Evolutionary conservation across 169 alveolate species (phyloP), one percentile per base, ranked within the genome.

Genomic region (Amoebophrya sp.): DNA sequence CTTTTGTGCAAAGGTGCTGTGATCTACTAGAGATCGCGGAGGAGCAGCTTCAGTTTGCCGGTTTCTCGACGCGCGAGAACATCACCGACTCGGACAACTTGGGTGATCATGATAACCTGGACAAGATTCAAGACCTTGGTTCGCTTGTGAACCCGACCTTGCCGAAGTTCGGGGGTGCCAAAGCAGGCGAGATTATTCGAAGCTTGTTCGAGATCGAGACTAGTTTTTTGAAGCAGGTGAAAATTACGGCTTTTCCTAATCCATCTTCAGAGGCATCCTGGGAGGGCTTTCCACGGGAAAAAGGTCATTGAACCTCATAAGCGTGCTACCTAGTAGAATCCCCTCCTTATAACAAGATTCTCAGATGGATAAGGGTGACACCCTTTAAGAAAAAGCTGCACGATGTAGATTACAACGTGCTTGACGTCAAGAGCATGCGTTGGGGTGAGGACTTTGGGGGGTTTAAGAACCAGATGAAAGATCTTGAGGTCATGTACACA

Each of bases 371-470:
- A 54, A 14, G 78, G 14, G 26, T 54, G 78, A 18, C 26, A 77
- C 39, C 24, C 93, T 91, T 0, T 78, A 53, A 24, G 93, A 93
- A 93, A 40, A 94, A 95, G 93, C 94, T 97, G 91, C 94, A 95
- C 78, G 95, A 94, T 55, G 93, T 97, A 41, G 98, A 97, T 89
- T 96, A 97, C 41, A 97, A 97, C 91, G 97, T 98, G 26, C 95
- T 98, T 40, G 98, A 98, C 89, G 99, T 98, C 0, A 97, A 97
- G 93, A 98, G 96, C 36, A 97, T 98, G 26, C 96, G 96, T 93
- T 98, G 99, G 99, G 98, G 97, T 93, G 98, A 96, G 92, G 98
- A 97, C 95, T 98, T 96, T 92, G 97, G 98, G 41, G 95, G 95
- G 54, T 96, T 96, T 92, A 97, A 97, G 94, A 97, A 96, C 83